These are phyloP conservation scores for Globisporangium alternatum DNA, from an alignment of 352 stramenopile genomes.

Conservation along the genomic window DNA sequence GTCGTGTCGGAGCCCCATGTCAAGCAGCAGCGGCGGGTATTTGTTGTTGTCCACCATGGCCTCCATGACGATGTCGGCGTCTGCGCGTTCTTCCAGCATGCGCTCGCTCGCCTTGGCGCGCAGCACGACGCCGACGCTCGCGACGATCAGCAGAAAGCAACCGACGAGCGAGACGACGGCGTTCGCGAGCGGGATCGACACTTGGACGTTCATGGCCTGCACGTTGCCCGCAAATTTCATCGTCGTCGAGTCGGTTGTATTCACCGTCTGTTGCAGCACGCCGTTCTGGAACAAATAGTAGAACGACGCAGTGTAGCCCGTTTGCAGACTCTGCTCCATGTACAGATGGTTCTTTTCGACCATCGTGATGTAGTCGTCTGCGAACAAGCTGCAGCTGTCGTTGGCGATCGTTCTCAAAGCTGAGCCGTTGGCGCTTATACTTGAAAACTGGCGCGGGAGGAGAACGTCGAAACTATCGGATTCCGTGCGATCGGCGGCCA, in stretches of 20 bases:
- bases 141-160: slow-evolving; percentile 1
- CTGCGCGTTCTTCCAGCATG: slow-evolving; percentile 1
- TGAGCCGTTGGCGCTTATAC: not conserved
- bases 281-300: slow-evolving; percentile 40
- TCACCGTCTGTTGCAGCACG: slow-evolving; percentile 3
- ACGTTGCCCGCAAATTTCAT: slow-evolving; percentile 13
- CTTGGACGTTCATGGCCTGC: slow-evolving; percentile 13
- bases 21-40: slow-evolving; percentile 12
- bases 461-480: slow-evolving; percentile 8
- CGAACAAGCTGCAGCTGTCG: not conserved
- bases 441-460: slow-evolving; percentile 1
- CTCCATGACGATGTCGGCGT: slow-evolving; percentile 3
- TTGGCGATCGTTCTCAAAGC: not conserved
- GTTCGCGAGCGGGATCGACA: slow-evolving; percentile 9
- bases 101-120: not conserved
- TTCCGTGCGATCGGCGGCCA: too few species aligned
- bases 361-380: slow-evolving; percentile 12
- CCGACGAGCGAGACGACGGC: slow-evolving; percentile 8
- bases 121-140: not conserved
- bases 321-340: slow-evolving; percentile 34
- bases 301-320: slow-evolving; percentile 29
- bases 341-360: slow-evolving; percentile 41
- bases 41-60: slow-evolving; percentile 11
- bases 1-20: not conserved
- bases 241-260: too few species aligned